Base-by-base conservation (phyloP, 1,284 basidiomycete species). In the Cryptococcus deneoformans region DNA sequence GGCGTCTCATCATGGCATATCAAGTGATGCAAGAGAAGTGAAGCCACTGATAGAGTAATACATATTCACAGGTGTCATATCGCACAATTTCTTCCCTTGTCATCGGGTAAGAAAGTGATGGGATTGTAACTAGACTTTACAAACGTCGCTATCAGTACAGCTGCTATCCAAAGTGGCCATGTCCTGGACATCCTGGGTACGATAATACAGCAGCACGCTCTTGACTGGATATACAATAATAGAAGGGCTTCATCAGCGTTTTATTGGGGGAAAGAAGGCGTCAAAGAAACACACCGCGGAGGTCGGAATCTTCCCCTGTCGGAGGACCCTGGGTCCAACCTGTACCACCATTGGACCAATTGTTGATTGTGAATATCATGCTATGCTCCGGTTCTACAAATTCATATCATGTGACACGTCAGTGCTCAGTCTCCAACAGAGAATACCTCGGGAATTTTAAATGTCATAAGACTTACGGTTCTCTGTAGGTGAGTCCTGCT, bases 161-260 rank as follows among this genome's bases (percentile, higher is more conserved):
- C 46, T 52, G 5, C 46, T 36, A 10, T 24, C 35, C 6, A 60
- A 10, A 36, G 39, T 36, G 29, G 45, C 37, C 24, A 49, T 50
- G 10, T 50, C 14, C 12, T 34, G 14, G 2, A 14, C 34, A 35
- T 49, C 42, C 29, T 57, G 52, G n/a, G 59, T 60, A 38, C 47
- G 50, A 40, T 60, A 60, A 36, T 60, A 60, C 36, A 57, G 53
- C 42, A 60, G 50, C 11, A 60, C 55, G 36, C 5, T 50, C 14
- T 50, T 35, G 36, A 29, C 29, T 29, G 20, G 36, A 38, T n/a
- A 34, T 3, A 6, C 37, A 10, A 36, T 10, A 10, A n/a, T 14
- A 50, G 34, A 24, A 6, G 5, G 29, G 12, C 10, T 7, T 14
- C 34, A 11, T 14, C 48, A n/a, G 48, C 34, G 20, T 9, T 11